Percentiles rank a stretch among this genome's conserved stretches.
Conservation (phyloP, 805 yeast species). For the Pichia manshurica region DNA sequence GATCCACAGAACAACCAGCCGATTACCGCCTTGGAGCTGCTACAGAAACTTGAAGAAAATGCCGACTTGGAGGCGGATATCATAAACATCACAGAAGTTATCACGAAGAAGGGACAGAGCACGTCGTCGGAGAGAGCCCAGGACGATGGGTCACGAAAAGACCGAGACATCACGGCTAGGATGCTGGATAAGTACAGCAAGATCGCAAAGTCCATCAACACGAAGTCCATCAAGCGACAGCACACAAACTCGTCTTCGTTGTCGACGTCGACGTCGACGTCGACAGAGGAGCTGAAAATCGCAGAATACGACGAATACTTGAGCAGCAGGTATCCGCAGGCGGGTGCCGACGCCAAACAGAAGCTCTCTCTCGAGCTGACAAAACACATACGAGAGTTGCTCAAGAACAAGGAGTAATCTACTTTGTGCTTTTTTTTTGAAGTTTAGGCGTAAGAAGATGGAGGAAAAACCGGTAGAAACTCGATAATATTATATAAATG, state of each 20-base stretch:
- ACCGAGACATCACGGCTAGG: constrained; percentile 2
- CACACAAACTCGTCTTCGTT: background rate
- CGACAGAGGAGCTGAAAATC: constrained; percentile 1
- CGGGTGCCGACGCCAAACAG: background rate
- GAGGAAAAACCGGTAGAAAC: too few species aligned
- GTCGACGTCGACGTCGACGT: too few species aligned
- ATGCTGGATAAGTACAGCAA: constrained; percentile 1
- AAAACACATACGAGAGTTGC: background rate
- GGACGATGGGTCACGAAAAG: background rate
- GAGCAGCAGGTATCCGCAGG: constrained; percentile 9
- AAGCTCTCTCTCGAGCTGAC: background rate
- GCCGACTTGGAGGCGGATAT: background rate
- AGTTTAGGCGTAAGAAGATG: too few species aligned
- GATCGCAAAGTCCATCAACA: constrained; percentile 4
- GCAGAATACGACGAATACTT: constrained; percentile 34
- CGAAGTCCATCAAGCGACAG: background rate
- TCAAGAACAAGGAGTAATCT: background rate
- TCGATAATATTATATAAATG: too few species aligned
- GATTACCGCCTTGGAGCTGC: constrained; percentile 12
- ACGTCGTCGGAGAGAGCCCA: background rate
- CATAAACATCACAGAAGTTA: background rate
- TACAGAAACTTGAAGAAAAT: background rate
- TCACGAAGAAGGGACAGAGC: background rate
- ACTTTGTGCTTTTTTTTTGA: too few species aligned
- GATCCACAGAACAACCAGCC: constrained; percentile 15